These are phyloP conservation scores for Starmerella vaccinii DNA, from an alignment of 805 yeast species.

Conservation along the genomic window DNA sequence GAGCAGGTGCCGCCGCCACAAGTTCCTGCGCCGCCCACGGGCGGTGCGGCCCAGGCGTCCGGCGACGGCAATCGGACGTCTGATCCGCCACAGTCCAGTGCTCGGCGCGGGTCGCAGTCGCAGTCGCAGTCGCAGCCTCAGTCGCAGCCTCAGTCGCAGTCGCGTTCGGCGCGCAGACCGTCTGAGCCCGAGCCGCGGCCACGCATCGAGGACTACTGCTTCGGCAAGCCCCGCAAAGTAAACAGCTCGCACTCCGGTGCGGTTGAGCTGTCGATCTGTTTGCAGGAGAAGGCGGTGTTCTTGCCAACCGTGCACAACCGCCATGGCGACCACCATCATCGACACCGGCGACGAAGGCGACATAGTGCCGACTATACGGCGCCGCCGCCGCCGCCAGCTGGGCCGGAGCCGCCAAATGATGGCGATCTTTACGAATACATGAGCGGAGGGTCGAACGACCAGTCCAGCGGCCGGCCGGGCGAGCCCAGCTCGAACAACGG, in stretches of 20 bases:
- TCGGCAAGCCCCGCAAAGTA: constrained; percentile 29
- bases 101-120: no score
- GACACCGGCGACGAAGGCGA: neutral
- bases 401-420: neutral
- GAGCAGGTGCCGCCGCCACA: no score
- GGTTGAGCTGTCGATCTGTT: constrained; percentile 28
- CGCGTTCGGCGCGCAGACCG: no score
- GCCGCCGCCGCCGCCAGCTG: constrained; percentile 1
- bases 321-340: constrained; percentile 7
- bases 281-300: constrained; percentile 30
- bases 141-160: no score
- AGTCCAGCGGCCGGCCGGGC: neutral
- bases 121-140: no score
- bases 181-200: neutral
- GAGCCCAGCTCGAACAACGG: neutral
- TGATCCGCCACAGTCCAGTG: neutral
- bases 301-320: constrained; percentile 21
- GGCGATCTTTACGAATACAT: neutral
- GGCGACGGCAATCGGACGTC: neutral
- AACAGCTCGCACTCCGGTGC: constrained; percentile 29
- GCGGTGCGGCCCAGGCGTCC: neutral
- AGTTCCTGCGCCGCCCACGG: neutral
- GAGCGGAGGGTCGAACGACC: neutral
- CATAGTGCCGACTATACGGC: constrained; percentile 3
- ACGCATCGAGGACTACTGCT: constrained; percentile 24